Evolutionary conservation across 1,139 yeast genomes (phyloP).

Genomic region (Suhomyces panamericanus): DNA sequence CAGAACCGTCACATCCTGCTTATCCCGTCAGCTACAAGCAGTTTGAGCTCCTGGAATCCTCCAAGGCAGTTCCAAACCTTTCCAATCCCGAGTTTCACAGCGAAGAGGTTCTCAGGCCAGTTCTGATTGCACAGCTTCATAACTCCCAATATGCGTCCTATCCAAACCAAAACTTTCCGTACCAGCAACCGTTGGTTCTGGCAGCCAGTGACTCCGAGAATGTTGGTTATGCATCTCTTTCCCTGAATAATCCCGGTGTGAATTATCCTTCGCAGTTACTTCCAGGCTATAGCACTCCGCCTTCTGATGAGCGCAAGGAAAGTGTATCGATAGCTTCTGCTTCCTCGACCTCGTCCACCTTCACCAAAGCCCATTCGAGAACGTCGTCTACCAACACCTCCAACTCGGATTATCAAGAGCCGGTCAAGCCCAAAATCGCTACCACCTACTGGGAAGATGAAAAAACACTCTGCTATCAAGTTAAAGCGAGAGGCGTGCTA

Average conservation of each 20-base stretch:
- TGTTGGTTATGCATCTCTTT: neutral
- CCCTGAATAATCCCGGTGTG: neutral
- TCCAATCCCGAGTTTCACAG: neutral
- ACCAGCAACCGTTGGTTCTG: neutral
- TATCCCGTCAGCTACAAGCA: too few species aligned
- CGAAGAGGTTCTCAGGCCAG: neutral
- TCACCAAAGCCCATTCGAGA: slow-evolving; percentile 8
- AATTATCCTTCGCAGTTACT: neutral
- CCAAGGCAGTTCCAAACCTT: too few species aligned
- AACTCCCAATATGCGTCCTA: neutral
- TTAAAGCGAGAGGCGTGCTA: slow-evolving; percentile 43
- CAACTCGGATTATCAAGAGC: slow-evolving; percentile 10
- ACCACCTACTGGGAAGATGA: slow-evolving; percentile 54
- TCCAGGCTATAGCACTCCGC: neutral
- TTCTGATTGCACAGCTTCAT: neutral
- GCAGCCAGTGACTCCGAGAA: neutral
- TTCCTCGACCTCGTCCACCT: slow-evolving; percentile 3
- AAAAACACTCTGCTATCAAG: slow-evolving; percentile 50
- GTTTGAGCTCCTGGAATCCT: too few species aligned
- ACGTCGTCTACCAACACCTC: slow-evolving; percentile 9
- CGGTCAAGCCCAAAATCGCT: slow-evolving; percentile 39
- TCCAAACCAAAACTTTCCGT: neutral
- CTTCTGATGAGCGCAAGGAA: neutral
- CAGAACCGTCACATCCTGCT: neutral
- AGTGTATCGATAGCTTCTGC: neutral